Evolutionary conservation across 345 rosid genomes (phyloP).

Genomic region (Arabidopsis suecica): DNA sequence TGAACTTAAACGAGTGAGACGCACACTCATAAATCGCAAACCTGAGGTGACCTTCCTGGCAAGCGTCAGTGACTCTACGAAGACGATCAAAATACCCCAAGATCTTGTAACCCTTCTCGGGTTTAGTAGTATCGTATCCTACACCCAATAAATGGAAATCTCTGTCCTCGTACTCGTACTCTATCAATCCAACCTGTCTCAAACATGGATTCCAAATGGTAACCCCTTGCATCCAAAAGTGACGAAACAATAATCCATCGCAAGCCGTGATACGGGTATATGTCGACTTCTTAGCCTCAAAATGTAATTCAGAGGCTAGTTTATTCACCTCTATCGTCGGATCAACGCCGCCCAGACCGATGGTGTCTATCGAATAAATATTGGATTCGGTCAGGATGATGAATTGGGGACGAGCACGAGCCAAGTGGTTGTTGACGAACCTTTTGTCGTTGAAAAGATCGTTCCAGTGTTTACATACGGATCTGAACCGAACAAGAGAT

Average conservation of each 20-base stretch:
- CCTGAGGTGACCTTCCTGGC: not conserved
- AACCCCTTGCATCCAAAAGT: not conserved
- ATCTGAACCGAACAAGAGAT: not conserved
- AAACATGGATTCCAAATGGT: conserved; percentile 23
- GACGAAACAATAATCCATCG: conserved; percentile 7
- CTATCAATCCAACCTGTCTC: not conserved
- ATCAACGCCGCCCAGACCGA: not conserved
- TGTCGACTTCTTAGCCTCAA: not conserved
- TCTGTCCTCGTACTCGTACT: not conserved
- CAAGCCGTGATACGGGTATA: not conserved
- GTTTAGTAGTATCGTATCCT: not conserved
- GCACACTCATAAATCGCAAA: conserved; percentile 20
- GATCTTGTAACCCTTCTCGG: conserved; percentile 26
- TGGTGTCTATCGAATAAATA: not conserved
- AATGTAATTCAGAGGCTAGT: not conserved
- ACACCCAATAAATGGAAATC: not conserved
- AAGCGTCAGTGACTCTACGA: not conserved
- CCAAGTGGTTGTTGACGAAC: not conserved
- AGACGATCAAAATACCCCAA: not conserved
- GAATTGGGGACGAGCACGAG: not conserved
- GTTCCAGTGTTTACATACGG: conserved; percentile 31
- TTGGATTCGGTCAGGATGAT: not conserved
- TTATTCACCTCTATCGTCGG: not conserved
- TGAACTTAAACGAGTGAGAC: not conserved
- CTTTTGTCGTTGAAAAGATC: not conserved